Evolutionary conservation across 768 basidiomycete species (phyloP).

Genomic region (Boletus insuetus): DNA sequence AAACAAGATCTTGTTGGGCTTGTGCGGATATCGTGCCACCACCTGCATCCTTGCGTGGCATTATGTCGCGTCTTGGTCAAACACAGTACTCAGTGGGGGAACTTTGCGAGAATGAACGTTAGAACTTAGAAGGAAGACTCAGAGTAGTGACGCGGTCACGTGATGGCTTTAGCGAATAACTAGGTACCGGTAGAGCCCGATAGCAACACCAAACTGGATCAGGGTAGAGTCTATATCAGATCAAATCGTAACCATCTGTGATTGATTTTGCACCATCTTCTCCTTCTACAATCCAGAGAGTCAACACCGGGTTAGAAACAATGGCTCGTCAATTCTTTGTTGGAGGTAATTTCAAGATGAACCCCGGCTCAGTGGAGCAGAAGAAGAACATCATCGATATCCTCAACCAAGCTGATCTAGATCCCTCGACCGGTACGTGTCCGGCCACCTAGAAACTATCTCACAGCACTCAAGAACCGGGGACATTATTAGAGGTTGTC

Average conservation of each 20-base stretch:
- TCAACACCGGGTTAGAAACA: background rate
- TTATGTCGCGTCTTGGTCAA: constrained; percentile 21
- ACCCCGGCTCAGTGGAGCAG: constrained; percentile 65
- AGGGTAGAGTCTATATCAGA: too few species aligned
- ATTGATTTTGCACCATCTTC: background rate
- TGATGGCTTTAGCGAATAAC: too few species aligned
- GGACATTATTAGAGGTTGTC: constrained; percentile 69
- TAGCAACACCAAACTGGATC: too few species aligned
- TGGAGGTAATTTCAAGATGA: constrained; percentile 99
- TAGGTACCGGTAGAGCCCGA: constrained; percentile 1
- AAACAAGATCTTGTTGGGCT: constrained; percentile 75
- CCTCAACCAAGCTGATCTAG: constrained; percentile 79
- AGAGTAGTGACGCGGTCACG: too few species aligned
- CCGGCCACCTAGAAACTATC: background rate
- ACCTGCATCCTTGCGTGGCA: constrained; percentile 69
- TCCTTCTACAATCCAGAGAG: background rate
- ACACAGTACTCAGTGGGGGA: too few species aligned
- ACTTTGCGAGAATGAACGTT: too few species aligned
- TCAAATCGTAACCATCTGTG: background rate
- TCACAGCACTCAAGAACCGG: constrained; percentile 8
- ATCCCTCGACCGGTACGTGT: constrained; percentile 66
- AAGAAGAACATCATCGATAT: constrained; percentile 62
- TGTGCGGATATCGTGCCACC: constrained; percentile 62
- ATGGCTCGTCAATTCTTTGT: constrained; percentile 91
- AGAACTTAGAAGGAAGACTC: too few species aligned